phyloP scores from a whole-genome alignment of 768 basidiomycete genomes.

The Xerocomellus amylosporus region DNA sequence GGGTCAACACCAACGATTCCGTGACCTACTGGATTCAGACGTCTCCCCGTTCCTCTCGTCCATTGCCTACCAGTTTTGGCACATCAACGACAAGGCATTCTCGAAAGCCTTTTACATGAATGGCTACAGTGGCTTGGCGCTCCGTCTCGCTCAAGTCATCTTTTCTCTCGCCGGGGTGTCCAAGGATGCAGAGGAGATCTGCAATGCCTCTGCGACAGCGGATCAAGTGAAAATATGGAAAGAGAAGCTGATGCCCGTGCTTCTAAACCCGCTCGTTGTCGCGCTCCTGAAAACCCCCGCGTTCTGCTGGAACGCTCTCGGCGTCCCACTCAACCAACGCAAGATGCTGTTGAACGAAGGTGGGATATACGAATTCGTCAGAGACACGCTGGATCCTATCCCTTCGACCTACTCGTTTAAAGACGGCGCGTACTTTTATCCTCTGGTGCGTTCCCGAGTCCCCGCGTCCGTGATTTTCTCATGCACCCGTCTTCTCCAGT shows the following conservation, averaged over 20 bases:
- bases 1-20: slow-evolving; percentile 60
- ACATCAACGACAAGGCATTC: slow-evolving; percentile 51
- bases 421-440: slow-evolving; percentile 66
- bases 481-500: slow-evolving; percentile 15
- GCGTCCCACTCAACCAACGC: slow-evolving; percentile 70
- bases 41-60: slow-evolving; percentile 69
- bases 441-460: slow-evolving; percentile 37
- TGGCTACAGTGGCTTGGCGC: slow-evolving; percentile 67
- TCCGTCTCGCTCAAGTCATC: slow-evolving; percentile 56
- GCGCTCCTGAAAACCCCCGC: slow-evolving; percentile 43
- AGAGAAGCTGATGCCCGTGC: slow-evolving; percentile 54
- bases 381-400: slow-evolving; percentile 51
- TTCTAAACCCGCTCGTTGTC: slow-evolving; percentile 57
- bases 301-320: slow-evolving; percentile 75
- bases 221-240: slow-evolving; percentile 66
- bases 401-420: slow-evolving; percentile 49
- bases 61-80: slow-evolving; percentile 76
- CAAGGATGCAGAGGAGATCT: slow-evolving; percentile 53
- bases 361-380: slow-evolving; percentile 46
- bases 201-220: slow-evolving; percentile 48
- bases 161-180: slow-evolving; percentile 60
- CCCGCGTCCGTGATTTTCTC: not conserved
- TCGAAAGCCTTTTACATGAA: slow-evolving; percentile 58
- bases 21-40: slow-evolving; percentile 53
- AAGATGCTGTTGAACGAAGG: slow-evolving; percentile 56